Evolutionary conservation across 2,329 filamentous ascomycete species (phyloP).

Genomic region (Xylaria digitata): DNA sequence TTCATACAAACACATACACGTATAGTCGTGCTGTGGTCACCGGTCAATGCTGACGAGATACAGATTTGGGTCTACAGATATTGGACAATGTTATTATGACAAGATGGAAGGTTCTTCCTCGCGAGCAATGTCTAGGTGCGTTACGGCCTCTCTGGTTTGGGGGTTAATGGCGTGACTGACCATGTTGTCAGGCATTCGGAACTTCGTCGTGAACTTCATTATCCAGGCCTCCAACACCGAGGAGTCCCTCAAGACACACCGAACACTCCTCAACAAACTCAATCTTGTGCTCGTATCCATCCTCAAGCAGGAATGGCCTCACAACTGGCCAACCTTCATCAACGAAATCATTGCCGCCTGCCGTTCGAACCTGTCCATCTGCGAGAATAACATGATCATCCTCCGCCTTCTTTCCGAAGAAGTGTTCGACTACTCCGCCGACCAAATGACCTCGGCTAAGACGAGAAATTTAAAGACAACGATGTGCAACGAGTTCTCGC

Average conservation of each 20-base stretch:
- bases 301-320: conserved; percentile 99
- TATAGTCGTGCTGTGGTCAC: conserved; percentile 1
- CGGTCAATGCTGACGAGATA: conserved; percentile 44
- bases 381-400: conserved; percentile 99
- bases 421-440: conserved; percentile 98
- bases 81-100: conserved; percentile 99
- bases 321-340: conserved; percentile 99
- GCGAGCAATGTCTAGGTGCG: conserved; percentile 92
- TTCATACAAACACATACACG: background rate
- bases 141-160: conserved; percentile 26
- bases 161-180: conserved; percentile 33
- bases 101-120: conserved; percentile 96
- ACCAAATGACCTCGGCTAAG: conserved; percentile 99
- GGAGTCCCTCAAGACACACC: conserved; percentile 84
- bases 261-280: conserved; percentile 95
- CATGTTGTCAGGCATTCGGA: conserved; percentile 81
- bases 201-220: conserved; percentile 99
- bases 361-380: conserved; percentile 94
- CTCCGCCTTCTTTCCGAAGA: conserved; percentile 95
- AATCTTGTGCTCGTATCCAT: conserved; percentile 98
- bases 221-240: conserved; percentile 92
- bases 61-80: conserved; percentile 93
- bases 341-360: conserved; percentile 99
- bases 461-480: conserved; percentile 96
- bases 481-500: conserved; percentile 98